phyloP scores from a whole-genome alignment of 495 filamentous ascomycete species.

The Patellaria atrata region DNA sequence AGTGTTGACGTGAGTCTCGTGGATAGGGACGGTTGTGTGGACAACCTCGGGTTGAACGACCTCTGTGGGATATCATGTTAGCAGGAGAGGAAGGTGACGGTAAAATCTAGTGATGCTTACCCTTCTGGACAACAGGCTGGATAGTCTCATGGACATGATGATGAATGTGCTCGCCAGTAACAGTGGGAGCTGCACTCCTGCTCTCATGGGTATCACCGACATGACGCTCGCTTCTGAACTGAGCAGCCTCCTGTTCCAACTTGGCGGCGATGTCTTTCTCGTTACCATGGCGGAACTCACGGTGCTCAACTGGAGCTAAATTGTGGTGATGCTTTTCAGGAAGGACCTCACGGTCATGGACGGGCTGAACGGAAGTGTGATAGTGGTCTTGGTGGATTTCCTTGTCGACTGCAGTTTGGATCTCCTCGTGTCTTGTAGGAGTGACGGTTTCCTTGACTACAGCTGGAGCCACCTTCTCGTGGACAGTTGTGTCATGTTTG shows the following conservation, averaged over 20 bases:
- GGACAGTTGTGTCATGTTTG: conserved; percentile 46
- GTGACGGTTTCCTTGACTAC: conserved; percentile 42
- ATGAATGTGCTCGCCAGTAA: conserved; percentile 49
- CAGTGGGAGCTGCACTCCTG: conserved; percentile 29
- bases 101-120: conserved; percentile 9
- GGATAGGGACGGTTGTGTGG: conserved; percentile 52
- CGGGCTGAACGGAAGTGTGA: conserved; percentile 31
- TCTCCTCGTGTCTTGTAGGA: conserved; percentile 38
- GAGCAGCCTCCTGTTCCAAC: conserved; percentile 33
- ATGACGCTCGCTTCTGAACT: conserved; percentile 36
- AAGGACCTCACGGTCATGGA: conserved; percentile 23
- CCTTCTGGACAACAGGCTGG: conserved; percentile 49
- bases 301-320: conserved; percentile 37
- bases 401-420: conserved; percentile 42
- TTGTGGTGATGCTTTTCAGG: conserved; percentile 29
- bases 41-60: conserved; percentile 48
- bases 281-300: conserved; percentile 41
- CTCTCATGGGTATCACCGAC: conserved; percentile 36
- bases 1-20: conserved; percentile 49
- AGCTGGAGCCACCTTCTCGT: conserved; percentile 46
- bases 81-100: neutral
- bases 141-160: conserved; percentile 49
- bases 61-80: conserved; percentile 27
- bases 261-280: conserved; percentile 28
- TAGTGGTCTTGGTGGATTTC: conserved; percentile 38